Base-by-base conservation (phyloP, 73 alveolate species). In the Loxodes magnus region DNA sequence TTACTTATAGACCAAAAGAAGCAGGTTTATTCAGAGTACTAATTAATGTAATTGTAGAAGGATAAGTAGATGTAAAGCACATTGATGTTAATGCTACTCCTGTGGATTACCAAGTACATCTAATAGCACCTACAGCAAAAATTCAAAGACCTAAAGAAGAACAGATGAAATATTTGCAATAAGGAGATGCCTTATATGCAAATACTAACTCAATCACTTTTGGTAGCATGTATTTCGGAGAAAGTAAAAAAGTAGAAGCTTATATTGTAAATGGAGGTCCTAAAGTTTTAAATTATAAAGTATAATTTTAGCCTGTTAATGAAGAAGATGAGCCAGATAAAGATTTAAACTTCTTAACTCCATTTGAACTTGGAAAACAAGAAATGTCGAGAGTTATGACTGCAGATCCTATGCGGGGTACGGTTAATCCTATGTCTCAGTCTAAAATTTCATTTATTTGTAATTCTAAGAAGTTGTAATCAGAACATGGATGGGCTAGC, bases 181-280 rank as follows among this genome's bases (percentile, higher is more conserved):
- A n/a, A 33, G 96, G 84, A 62, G 91, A 87, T 36, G 93, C 89
- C n/a, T 94, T 96, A 9, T 91, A 90, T 4, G 77, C 84, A 43
- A 87, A 74, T 46, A 80, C 87, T 24, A n/a, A n/a, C n/a, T 81
- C 82, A 30, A 73, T 92, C 14, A 92, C 88, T 73, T 92, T 92
- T 59, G 99, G 99, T 1, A 63, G 88, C 23, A 77, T 92, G 43
- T 92, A 92, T 64, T 87, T 82, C 81, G 99, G 99, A 12, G 90
- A 92, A 67, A 66, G 60, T 44, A 79, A 88, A 70, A 85, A 85
- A 44, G 73, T 88, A 52, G 84, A 78, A 12, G 94, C 96, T 3
- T 92, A 82, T 66, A 56, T 92, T 42, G 99, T 92, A 7, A 92
- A 92, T 67, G 88, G 88, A 67, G 96, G 97, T 3, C 99, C 99